Conservation (phyloP, 305 asterid species). For the Ilex paraguariensis region DNA sequence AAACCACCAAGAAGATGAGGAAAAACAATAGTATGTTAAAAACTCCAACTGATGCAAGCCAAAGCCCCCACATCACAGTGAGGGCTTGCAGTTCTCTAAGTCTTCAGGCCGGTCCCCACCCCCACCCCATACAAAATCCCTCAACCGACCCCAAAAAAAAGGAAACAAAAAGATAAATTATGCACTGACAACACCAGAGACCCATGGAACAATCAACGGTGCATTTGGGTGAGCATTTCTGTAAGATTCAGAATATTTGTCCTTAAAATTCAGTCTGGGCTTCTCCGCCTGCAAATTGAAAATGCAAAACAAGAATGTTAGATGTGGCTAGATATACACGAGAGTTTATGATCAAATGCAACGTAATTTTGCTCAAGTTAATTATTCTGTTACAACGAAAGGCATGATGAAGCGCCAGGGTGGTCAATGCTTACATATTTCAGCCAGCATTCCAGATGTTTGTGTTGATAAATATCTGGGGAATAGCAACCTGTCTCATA, state of each 20-base stretch:
- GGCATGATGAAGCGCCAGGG: neutral
- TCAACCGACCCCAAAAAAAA: neutral
- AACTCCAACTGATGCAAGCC: neutral
- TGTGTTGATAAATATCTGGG: constrained; percentile 79
- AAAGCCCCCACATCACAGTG: neutral
- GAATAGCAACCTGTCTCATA: constrained; percentile 70
- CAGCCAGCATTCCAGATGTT: constrained; percentile 86
- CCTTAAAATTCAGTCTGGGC: constrained; percentile 66
- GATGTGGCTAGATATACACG: neutral
- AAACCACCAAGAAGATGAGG: neutral
- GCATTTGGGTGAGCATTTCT: constrained; percentile 66
- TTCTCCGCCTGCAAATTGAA: constrained; percentile 50
- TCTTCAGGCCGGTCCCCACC: constrained; percentile 1
- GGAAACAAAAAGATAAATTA: constrained; percentile 15
- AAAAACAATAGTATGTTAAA: no score
- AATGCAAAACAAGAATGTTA: neutral
- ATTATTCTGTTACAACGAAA: no score
- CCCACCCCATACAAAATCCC: neutral
- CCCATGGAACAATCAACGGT: constrained; percentile 81
- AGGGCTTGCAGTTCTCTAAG: constrained; percentile 1
- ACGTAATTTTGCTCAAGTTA: no score
- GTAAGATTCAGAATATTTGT: constrained; percentile 59
- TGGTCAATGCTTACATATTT: constrained; percentile 53
- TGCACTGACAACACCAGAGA: constrained; percentile 56
- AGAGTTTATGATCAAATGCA: neutral